phyloP scores from a whole-genome alignment of 2,329 filamentous ascomycete genomes.

The Cercospora brassicicola region DNA sequence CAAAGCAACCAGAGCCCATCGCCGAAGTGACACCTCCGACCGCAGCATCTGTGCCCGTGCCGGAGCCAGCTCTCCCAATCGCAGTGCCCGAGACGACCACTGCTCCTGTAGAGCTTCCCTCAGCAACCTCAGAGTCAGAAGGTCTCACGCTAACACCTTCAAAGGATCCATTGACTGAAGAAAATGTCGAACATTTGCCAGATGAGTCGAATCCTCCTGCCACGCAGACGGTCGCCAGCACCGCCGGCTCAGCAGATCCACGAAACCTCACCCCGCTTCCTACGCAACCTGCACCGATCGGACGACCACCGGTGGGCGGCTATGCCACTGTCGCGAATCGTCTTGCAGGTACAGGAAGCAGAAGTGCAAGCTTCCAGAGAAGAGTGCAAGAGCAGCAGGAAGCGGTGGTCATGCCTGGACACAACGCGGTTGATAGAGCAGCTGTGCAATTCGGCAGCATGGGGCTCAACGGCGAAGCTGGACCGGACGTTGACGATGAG shows the following conservation, averaged over 20 bases:
- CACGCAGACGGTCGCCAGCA: slow-evolving; percentile 84
- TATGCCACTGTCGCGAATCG: slow-evolving; percentile 81
- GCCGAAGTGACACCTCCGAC: slow-evolving; percentile 26
- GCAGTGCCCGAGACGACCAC: slow-evolving; percentile 31
- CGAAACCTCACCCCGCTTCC: slow-evolving; percentile 65
- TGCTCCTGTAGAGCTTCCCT: slow-evolving; percentile 24
- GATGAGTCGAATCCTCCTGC: slow-evolving; percentile 75
- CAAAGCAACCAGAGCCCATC: slow-evolving; percentile 19
- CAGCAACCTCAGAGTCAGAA: slow-evolving; percentile 18
- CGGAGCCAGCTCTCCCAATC: slow-evolving; percentile 10
- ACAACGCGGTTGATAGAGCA: slow-evolving; percentile 88
- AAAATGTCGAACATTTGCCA: slow-evolving; percentile 86
- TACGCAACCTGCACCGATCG: slow-evolving; percentile 60
- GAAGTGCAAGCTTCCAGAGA: slow-evolving; percentile 78
- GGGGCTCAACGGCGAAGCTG: slow-evolving; percentile 75
- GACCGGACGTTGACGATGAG: slow-evolving; percentile 84
- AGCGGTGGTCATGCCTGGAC: slow-evolving; percentile 95
- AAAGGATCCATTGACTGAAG: slow-evolving; percentile 82
- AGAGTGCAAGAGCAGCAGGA: slow-evolving; percentile 93
- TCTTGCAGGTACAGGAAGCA: slow-evolving; percentile 63
- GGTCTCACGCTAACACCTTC: slow-evolving; percentile 59
- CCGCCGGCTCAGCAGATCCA: slow-evolving; percentile 81
- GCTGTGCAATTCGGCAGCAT: slow-evolving; percentile 96
- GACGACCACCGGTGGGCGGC: slow-evolving; percentile 66
- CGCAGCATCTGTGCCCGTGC: slow-evolving; percentile 37